A percentile compares a stretch with the other conserved stretches of the same genome.
Conservation (phyloP, 2,329 filamentous ascomycete species). For the Metarhizium sp. region DNA sequence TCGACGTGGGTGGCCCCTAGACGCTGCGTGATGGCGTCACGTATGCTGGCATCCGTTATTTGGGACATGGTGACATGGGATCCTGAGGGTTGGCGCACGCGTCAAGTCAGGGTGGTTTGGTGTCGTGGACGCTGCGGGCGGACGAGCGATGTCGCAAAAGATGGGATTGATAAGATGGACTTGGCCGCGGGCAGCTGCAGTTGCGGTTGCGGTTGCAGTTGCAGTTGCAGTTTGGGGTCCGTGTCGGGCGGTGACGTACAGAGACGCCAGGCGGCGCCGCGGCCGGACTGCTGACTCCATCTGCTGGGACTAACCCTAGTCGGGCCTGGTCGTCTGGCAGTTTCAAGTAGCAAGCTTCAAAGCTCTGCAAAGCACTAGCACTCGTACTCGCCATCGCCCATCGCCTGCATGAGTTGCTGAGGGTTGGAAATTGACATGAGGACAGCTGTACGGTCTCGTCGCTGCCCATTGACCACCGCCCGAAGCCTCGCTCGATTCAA, state of each 20-base stretch:
- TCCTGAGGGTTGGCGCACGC: background rate
- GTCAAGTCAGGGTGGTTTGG: background rate
- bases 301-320: too few relatives aligned
- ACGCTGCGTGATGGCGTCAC: constrained; percentile 56
- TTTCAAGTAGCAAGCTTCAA: background rate
- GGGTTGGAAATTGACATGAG: constrained; percentile 8
- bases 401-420: background rate
- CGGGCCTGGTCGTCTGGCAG: background rate
- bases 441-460: background rate
- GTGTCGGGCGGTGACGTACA: background rate
- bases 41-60: constrained; percentile 66
- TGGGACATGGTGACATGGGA: constrained; percentile 6
- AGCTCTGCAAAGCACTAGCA: background rate
- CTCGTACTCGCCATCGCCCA: too few relatives aligned
- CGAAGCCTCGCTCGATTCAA: background rate
- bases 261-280: background rate
- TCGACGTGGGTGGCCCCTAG: constrained; percentile 72
- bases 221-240: too few relatives aligned
- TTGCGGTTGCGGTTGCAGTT: background rate
- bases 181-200: background rate
- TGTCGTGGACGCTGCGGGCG: background rate
- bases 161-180: constrained; percentile 27
- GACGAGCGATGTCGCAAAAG: constrained; percentile 3
- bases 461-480: background rate
- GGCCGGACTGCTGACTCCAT: too few relatives aligned